Percentiles rank a stretch among this genome's conserved stretches.
phyloP scores from a whole-genome alignment of 2,329 filamentous ascomycete genomes.

The Mariannaea elegans region DNA sequence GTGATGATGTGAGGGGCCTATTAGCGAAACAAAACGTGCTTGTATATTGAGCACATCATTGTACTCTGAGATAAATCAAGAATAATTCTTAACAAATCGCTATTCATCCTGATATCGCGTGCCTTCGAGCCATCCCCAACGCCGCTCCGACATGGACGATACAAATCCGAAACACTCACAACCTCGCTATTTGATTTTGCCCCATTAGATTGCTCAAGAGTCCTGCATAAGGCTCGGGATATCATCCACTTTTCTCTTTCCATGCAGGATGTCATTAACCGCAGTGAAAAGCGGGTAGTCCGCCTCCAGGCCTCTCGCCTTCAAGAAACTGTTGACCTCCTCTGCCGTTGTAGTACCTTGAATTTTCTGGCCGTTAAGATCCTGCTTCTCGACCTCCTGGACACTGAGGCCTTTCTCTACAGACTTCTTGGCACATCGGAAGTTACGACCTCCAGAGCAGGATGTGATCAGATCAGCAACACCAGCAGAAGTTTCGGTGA shows the following conservation, averaged over 20 bases:
- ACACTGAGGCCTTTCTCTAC: conserved; percentile 82
- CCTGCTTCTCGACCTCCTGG: conserved; percentile 85
- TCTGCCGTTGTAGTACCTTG: conserved; percentile 92
- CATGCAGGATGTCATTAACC: conserved; percentile 81
- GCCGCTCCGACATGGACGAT: conserved; percentile 29
- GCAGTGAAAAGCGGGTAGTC: conserved; percentile 95
- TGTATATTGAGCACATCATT: not conserved
- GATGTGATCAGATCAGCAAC: conserved; percentile 96
- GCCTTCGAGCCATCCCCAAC: conserved; percentile 32
- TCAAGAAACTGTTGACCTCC: conserved; percentile 91
- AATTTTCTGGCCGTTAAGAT: conserved; percentile 96
- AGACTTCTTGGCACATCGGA: conserved; percentile 89
- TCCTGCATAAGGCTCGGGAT: conserved; percentile 74
- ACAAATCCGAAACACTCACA: conserved; percentile 9
- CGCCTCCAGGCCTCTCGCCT: conserved; percentile 76
- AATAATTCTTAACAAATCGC: conserved; percentile 22
- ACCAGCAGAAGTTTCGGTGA: conserved; percentile 96
- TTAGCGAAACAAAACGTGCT: not conserved
- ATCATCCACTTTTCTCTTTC: conserved; percentile 79
- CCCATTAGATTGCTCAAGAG: conserved; percentile 25
- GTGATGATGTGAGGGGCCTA: not conserved
- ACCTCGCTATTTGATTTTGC: not conserved
- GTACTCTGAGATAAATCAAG: conserved; percentile 4
- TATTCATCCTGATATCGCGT: conserved; percentile 26
- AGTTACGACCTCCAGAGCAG: conserved; percentile 91